Evolutionary conservation across 768 basidiomycete species (phyloP).

Genomic region (Tricholoma matsutake): DNA sequence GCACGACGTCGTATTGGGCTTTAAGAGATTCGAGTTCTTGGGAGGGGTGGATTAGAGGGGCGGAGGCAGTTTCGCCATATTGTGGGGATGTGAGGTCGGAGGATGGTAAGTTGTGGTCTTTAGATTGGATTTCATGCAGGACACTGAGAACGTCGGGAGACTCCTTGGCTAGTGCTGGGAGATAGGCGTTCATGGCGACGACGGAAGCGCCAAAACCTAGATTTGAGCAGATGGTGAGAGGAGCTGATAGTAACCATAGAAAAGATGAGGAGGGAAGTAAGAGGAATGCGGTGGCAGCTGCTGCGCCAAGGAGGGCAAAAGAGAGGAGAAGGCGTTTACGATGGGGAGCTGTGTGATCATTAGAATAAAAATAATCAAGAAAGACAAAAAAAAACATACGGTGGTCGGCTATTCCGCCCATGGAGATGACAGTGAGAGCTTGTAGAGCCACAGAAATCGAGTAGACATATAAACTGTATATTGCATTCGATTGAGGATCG

Average conservation of each 20-base stretch:
- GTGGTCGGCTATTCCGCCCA: slow-evolving; percentile 89
- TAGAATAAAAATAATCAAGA: background rate
- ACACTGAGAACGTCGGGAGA: slow-evolving; percentile 54
- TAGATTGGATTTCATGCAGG: slow-evolving; percentile 29
- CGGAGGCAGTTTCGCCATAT: slow-evolving; percentile 22
- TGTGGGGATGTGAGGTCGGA: slow-evolving; percentile 17
- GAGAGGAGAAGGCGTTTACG: slow-evolving; percentile 75
- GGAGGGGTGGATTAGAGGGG: slow-evolving; percentile 37
- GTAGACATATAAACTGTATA: slow-evolving; percentile 74
- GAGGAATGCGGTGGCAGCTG: slow-evolving; percentile 68
- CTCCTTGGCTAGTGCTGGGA: slow-evolving; percentile 68
- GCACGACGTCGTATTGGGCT: slow-evolving; percentile 47
- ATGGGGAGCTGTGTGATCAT: slow-evolving; percentile 42
- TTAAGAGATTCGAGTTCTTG: slow-evolving; percentile 23
- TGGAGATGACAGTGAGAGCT: slow-evolving; percentile 92
- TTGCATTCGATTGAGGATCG: too few species aligned
- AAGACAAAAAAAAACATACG: slow-evolving; percentile 45
- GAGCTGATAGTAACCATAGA: slow-evolving; percentile 64
- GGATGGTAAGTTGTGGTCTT: slow-evolving; percentile 11
- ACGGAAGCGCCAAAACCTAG: slow-evolving; percentile 82
- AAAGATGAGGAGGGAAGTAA: slow-evolving; percentile 67
- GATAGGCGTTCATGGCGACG: slow-evolving; percentile 90
- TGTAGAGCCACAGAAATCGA: slow-evolving; percentile 87
- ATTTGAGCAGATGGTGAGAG: slow-evolving; percentile 76
- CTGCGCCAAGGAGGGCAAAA: slow-evolving; percentile 73